These are phyloP conservation scores for Camellia oleifera DNA, from an alignment of 179 eudicot genomes.

Conservation along the genomic window DNA sequence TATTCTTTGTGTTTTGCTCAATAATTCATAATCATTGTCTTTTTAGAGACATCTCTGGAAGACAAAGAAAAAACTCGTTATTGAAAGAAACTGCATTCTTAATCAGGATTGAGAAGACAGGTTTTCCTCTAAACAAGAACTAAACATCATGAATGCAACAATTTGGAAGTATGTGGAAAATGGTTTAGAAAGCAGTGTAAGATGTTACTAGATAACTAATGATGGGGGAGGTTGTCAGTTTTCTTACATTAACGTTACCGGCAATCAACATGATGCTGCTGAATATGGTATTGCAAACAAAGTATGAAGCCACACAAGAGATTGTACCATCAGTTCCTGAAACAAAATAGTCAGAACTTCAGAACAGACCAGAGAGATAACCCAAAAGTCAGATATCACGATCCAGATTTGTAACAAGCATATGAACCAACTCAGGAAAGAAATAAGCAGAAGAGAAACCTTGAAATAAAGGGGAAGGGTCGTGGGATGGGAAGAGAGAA, in stretches of 20 bases:
- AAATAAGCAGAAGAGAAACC: not conserved
- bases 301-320: constrained; percentile 59
- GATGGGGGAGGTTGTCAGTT: not conserved
- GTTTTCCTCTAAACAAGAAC: not conserved
- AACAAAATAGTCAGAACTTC: constrained; percentile 6
- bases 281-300: constrained; percentile 57
- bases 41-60: not conserved
- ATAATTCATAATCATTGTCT: not conserved
- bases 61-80: too few relatives aligned
- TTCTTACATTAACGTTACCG: constrained; percentile 40
- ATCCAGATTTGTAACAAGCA: not conserved
- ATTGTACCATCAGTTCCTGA: constrained; percentile 62
- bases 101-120: too few relatives aligned
- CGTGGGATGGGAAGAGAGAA: too few relatives aligned
- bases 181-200: not conserved
- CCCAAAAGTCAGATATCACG: too few relatives aligned
- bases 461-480: too few relatives aligned
- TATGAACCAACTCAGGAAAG: not conserved
- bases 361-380: too few relatives aligned
- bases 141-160: not conserved
- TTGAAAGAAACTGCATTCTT: not conserved
- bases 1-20: not conserved
- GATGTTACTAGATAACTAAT: not conserved
- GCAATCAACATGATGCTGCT: constrained; percentile 37
- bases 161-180: not conserved